Evolutionary conservation across 352 stramenopile species (phyloP).

Genomic region (Phytophthora crassamura): DNA sequence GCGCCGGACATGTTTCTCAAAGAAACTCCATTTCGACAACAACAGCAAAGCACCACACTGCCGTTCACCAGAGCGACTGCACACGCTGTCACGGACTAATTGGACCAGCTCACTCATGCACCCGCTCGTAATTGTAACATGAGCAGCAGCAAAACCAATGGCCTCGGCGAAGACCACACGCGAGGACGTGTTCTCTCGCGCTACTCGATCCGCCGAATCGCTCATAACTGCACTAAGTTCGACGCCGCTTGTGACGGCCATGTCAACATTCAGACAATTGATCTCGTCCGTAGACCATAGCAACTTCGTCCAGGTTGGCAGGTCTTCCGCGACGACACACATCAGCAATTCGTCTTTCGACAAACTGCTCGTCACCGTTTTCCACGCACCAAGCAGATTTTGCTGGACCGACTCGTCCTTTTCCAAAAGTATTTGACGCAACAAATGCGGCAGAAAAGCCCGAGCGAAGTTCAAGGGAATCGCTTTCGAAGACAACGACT

Average conservation of each 20-base stretch:
- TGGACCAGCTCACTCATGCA: constrained; percentile 31
- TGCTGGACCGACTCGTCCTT: constrained; percentile 33
- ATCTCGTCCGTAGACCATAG: constrained; percentile 59
- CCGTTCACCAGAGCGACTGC: constrained; percentile 51
- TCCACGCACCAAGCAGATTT: constrained; percentile 52
- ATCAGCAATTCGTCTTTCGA: constrained; percentile 33
- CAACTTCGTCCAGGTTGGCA: constrained; percentile 53
- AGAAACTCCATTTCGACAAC: constrained; percentile 58
- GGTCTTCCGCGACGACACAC: constrained; percentile 14
- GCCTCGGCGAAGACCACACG: constrained; percentile 69
- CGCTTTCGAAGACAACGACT: constrained; percentile 17
- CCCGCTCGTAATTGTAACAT: constrained; percentile 30
- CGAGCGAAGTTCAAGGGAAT: constrained; percentile 24
- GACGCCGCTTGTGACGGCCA: constrained; percentile 2
- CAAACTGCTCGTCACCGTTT: constrained; percentile 39
- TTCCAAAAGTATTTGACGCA: constrained; percentile 72
- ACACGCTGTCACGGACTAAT: constrained; percentile 37
- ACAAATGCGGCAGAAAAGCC: constrained; percentile 58
- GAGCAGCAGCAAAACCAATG: constrained; percentile 48
- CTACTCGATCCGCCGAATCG: constrained; percentile 2
- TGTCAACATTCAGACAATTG: constrained; percentile 34
- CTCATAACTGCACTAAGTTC: background rate
- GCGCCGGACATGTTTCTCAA: constrained; percentile 38
- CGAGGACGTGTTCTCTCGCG: constrained; percentile 29
- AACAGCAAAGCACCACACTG: constrained; percentile 68